These are phyloP conservation scores for Bolboschoenus planiculmis DNA, from an alignment of 176 grass and related monocot genomes.

Conservation along the genomic window DNA sequence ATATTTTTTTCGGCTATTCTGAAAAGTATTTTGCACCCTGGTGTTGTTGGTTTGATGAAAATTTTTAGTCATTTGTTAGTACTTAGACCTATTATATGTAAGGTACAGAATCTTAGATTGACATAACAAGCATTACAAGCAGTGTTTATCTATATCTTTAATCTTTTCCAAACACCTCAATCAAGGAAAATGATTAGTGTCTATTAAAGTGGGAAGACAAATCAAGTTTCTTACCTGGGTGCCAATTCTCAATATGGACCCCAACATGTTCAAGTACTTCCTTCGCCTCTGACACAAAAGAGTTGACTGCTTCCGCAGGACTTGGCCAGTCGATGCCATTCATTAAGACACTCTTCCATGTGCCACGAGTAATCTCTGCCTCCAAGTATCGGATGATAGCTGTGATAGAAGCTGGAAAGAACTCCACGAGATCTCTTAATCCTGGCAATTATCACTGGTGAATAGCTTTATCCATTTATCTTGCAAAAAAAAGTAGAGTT, in stretches of 20 bases:
- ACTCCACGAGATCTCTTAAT: constrained; percentile 57
- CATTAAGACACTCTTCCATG: constrained; percentile 67
- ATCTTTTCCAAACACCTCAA: background rate
- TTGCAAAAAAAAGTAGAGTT: background rate
- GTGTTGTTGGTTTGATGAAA: background rate
- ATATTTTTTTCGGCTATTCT: background rate
- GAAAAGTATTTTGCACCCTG: background rate
- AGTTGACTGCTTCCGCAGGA: constrained; percentile 37
- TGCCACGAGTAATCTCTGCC: constrained; percentile 70
- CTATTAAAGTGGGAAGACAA: background rate
- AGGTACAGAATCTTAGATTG: no score
- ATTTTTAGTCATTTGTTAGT: background rate
- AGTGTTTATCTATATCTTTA: background rate
- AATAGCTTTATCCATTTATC: background rate
- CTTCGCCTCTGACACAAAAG: constrained; percentile 50
- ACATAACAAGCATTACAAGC: no score
- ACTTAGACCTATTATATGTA: no score
- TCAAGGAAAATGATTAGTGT: background rate
- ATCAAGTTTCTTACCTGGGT: constrained; percentile 19
- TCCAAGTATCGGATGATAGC: constrained; percentile 55
- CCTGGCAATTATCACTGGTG: constrained; percentile 24
- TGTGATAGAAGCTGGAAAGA: constrained; percentile 76
- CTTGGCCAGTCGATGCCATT: constrained; percentile 80
- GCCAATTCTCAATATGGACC: constrained; percentile 43
- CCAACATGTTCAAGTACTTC: constrained; percentile 54